Base-by-base conservation (phyloP, 768 basidiomycete species). In the Mycena floridula region DNA sequence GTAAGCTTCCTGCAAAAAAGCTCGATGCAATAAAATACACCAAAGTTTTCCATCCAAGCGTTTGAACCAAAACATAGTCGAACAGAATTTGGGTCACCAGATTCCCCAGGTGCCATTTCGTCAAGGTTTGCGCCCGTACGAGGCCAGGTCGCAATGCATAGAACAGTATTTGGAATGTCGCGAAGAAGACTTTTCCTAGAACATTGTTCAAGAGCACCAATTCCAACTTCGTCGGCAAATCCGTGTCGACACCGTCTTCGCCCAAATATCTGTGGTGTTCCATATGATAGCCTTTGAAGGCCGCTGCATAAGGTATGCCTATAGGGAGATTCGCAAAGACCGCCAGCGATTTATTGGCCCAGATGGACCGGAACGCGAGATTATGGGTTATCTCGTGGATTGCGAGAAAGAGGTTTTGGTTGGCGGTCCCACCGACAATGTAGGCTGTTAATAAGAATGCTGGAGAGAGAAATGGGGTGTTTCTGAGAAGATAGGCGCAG, bases 361-460 rank as follows among this genome's bases (percentile, higher is more conserved):
- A 69, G 37, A 98, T 77, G 20, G 85, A 74, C 49, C 74, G 77
- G 69, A 97, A 98, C 2, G 92, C 96, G 22, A 99, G 76, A 60
- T 97, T 98, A 62, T 99, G 96, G 2, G 94, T 96, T 49, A 99
- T 96, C 59, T 99, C 96, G 59, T 99, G 96, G 43, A 99, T 96
- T 35, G 96, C 92, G 39, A 99, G 79, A 66, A 99, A 99, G 28
- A 95, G 75, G 61, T 98, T 99, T 62, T 99, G 96, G 65, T 98
- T 99, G 7, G 87, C 85, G 1, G 95, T 97, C 3, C 92, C 96
- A 2, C 96, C 96, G 40, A 98, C 74, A 12, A 66, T 71, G 59
- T 97, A 98, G 1, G 95, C 91, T 11, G 72, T 70, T 46, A 84
- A 50, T 45, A 97, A 57, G 65, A 96, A 97, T 39, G 69, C 55